Conservation (phyloP, 2,329 filamentous ascomycete species). For the Saccharata proteae region DNA sequence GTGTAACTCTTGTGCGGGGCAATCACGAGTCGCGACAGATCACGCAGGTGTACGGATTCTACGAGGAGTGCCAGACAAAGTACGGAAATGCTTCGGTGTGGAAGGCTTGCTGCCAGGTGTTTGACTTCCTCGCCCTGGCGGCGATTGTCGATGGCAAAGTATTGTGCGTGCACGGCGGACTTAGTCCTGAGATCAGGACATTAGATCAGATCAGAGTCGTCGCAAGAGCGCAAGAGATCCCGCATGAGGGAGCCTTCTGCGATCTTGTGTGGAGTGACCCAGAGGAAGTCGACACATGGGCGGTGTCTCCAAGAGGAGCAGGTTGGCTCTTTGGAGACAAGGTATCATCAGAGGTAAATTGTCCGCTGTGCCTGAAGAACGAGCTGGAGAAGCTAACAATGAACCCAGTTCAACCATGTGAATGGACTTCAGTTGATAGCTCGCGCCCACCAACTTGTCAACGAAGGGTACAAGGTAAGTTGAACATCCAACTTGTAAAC, state of each 20-base stretch:
- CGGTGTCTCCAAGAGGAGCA: conserved; percentile 54
- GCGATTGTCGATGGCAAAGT: conserved; percentile 99
- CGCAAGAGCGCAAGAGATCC: conserved; percentile 79
- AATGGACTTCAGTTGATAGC: conserved; percentile 62
- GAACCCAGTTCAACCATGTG: conserved; percentile 56
- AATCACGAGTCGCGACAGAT: conserved; percentile 99
- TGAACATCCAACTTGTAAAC: not conserved
- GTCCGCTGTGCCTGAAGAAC: not conserved
- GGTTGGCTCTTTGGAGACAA: conserved; percentile 61
- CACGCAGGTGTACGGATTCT: conserved; percentile 98
- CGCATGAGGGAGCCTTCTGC: conserved; percentile 96
- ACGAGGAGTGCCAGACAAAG: conserved; percentile 96
- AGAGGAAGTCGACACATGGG: conserved; percentile 58
- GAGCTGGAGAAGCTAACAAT: conserved; percentile 3
- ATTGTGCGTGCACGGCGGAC: conserved; percentile 93
- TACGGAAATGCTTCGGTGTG: conserved; percentile 98
- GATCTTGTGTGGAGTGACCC: conserved; percentile 91
- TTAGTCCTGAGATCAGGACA: conserved; percentile 92
- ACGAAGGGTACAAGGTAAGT: conserved; percentile 59
- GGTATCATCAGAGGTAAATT: conserved; percentile 50
- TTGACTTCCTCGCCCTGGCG: conserved; percentile 94
- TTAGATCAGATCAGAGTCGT: conserved; percentile 80
- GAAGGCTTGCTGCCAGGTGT: conserved; percentile 98
- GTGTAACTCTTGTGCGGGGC: conserved; percentile 60
- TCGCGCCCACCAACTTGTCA: conserved; percentile 62